Conservation (phyloP, 2,329 filamentous ascomycete genomes). For the Colletotrichum liaoningense region DNA sequence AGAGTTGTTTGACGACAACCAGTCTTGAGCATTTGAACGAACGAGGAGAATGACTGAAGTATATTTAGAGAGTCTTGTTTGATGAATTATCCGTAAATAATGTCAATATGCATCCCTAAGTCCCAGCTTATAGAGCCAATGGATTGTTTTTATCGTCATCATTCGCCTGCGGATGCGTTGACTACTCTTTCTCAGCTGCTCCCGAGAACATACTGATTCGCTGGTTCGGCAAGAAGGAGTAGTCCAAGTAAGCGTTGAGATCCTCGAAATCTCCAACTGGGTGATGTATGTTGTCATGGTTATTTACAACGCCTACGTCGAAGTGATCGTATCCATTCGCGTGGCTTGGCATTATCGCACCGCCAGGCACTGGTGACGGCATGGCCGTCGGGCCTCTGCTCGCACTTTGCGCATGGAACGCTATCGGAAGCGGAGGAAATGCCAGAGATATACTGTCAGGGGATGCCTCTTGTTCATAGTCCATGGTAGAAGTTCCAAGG, state of each 20-base stretch:
- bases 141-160: neutral
- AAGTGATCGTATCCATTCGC: neutral
- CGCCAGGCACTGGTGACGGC: conserved; percentile 21
- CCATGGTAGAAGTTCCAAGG: conserved; percentile 1
- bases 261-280: conserved; percentile 34
- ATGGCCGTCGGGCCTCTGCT: conserved; percentile 30
- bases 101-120: neutral
- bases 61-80: neutral
- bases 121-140: neutral
- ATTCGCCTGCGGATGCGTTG: neutral
- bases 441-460: conserved; percentile 45
- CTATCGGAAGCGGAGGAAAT: conserved; percentile 46
- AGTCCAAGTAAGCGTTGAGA: conserved; percentile 40
- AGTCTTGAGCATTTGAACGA: neutral
- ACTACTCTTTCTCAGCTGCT: conserved; percentile 2
- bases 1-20: neutral
- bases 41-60: neutral
- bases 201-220: conserved; percentile 41
- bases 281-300: neutral
- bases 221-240: conserved; percentile 40
- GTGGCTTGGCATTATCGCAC: neutral
- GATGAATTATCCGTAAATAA: too few species aligned
- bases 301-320: neutral
- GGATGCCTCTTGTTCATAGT: conserved; percentile 32
- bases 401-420: conserved; percentile 41